phyloP scores from a whole-genome alignment of 257 asterid genomes.

The Verbascum thapsus region DNA sequence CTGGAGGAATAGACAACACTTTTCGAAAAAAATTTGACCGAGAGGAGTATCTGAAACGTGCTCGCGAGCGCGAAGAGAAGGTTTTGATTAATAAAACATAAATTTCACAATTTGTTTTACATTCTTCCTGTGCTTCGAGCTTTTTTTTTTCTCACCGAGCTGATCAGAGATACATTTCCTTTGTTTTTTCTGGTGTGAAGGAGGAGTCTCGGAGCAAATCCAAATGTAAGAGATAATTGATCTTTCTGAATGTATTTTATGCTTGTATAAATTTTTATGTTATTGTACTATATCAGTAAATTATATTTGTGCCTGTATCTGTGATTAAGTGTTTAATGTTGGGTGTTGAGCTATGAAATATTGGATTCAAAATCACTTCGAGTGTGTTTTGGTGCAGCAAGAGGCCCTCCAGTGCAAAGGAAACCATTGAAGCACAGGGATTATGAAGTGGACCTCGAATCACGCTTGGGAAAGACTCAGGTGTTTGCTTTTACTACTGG shows the following conservation, averaged over 20 bases:
- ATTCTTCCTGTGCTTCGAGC: not conserved
- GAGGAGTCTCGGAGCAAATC: slow-evolving; percentile 50
- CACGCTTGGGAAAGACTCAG: slow-evolving; percentile 98
- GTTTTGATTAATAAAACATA: slow-evolving; percentile 32
- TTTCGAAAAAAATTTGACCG: slow-evolving; percentile 85
- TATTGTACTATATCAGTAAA: slow-evolving; percentile 15
- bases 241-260: slow-evolving; percentile 21
- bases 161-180: slow-evolving; percentile 17
- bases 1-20: slow-evolving; percentile 92
- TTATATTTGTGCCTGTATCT: slow-evolving; percentile 10
- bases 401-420: slow-evolving; percentile 89
- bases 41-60: slow-evolving; percentile 91
- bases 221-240: slow-evolving; percentile 50
- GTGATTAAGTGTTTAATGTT: slow-evolving; percentile 17
- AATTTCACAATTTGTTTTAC: not conserved
- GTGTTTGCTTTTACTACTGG: slow-evolving; percentile 28
- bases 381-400: slow-evolving; percentile 56
- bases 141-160: not conserved
- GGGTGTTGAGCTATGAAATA: slow-evolving; percentile 6
- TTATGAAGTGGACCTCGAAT: slow-evolving; percentile 96
- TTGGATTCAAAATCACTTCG: slow-evolving; percentile 9
- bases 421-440: slow-evolving; percentile 97
- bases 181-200: slow-evolving; percentile 44
- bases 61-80: slow-evolving; percentile 92
- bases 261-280: slow-evolving; percentile 16